Percentiles rank a stretch among this genome's conserved stretches.
These are phyloP conservation scores for Alternaria ethzedia DNA, from an alignment of 2,329 filamentous ascomycete species.

Conservation along the genomic window DNA sequence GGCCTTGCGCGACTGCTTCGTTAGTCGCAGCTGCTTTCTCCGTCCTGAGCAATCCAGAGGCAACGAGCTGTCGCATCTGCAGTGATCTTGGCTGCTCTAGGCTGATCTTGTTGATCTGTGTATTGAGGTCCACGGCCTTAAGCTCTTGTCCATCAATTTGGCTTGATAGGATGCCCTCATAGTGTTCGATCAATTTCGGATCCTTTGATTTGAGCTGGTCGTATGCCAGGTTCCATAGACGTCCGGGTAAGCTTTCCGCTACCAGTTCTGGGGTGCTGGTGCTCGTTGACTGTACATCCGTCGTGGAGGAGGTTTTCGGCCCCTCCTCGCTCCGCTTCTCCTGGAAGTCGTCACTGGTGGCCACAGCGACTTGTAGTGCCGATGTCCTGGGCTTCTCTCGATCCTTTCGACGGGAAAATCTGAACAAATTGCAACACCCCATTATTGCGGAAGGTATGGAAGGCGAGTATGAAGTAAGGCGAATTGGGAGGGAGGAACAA, in stretches of 20 bases:
- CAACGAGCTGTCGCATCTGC: not conserved
- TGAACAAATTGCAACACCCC: not conserved
- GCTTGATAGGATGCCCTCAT: not conserved
- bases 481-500: not conserved
- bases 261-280: not conserved
- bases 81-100: not conserved
- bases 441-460: not conserved
- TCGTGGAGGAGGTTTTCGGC: not conserved
- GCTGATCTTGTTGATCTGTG: not conserved
- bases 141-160: not conserved
- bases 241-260: not conserved
- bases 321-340: not conserved
- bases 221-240: not conserved
- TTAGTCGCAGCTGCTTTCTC: not conserved
- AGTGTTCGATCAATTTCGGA: not conserved
- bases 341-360: not conserved
- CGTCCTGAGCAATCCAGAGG: not conserved
- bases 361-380: not conserved
- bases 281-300: not conserved
- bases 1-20: not conserved
- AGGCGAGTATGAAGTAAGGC: not conserved
- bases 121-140: not conserved
- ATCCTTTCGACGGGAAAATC: not conserved
- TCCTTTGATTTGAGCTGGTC: not conserved
- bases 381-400: not conserved